Conservation (phyloP, 345 rosid genomes). For the Salix purpurea region DNA sequence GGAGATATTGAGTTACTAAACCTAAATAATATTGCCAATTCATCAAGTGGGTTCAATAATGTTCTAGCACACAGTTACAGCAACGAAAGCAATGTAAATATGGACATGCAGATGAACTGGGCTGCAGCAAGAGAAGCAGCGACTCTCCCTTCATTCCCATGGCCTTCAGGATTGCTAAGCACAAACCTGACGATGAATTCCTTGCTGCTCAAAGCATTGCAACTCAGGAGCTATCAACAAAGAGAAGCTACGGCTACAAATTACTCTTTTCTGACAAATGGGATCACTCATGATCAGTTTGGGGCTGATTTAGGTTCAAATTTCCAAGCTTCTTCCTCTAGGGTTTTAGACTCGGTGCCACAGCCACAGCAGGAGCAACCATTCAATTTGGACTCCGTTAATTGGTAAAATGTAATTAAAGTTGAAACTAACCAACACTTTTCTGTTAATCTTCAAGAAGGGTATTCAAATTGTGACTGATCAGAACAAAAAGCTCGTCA, state of each 20-base stretch:
- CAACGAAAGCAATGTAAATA: constrained; percentile 27
- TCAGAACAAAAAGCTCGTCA: neutral
- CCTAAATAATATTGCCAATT: constrained; percentile 22
- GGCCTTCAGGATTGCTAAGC: constrained; percentile 59
- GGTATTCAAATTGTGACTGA: neutral
- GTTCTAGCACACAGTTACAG: constrained; percentile 3
- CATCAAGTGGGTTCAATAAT: constrained; percentile 10
- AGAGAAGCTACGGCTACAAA: constrained; percentile 38
- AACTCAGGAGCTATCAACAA: constrained; percentile 53
- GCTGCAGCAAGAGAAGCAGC: constrained; percentile 30
- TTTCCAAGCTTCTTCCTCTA: constrained; percentile 59
- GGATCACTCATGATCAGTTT: constrained; percentile 13
- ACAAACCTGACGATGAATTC: constrained; percentile 75
- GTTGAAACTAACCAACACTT: constrained; percentile 17
- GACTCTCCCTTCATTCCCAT: constrained; percentile 34
- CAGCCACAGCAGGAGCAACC: constrained; percentile 66
- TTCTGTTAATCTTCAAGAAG: neutral
- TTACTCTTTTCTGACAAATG: constrained; percentile 41
- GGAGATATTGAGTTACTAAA: constrained; percentile 70
- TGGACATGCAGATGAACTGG: constrained; percentile 33
- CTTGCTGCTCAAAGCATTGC: constrained; percentile 77
- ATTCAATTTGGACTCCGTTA: constrained; percentile 70
- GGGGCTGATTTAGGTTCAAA: constrained; percentile 30
- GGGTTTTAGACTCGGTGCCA: constrained; percentile 31
- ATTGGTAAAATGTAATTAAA: constrained; percentile 42